Evolutionary conservation across 2,329 filamentous ascomycete genomes (phyloP), one percentile per base, ranked within the genome.

Genomic region (Mycosphaerella sp.): DNA sequence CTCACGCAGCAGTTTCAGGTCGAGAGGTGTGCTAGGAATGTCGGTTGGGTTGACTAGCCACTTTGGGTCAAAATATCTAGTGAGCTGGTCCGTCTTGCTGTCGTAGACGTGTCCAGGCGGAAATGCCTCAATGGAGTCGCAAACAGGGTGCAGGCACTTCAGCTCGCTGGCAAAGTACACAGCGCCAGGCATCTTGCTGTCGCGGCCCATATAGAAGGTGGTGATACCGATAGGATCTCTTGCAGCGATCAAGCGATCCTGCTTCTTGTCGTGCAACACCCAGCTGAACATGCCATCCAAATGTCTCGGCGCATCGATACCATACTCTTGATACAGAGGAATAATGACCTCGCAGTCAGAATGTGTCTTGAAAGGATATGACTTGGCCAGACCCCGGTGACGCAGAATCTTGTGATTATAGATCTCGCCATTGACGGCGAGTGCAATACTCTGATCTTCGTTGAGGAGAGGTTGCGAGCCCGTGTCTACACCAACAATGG

Each of bases 261-360:
- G 83, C 62, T 82, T 85, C 80, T 95, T 95, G 77, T 98, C 93
- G 74, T 95, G 95, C 47, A 98, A 81, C 50, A 98, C 90, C 75
- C 94, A 98, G 13, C 91, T 96, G 80, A 98, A 98, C 93, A 98
- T 98, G 76, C 93, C 93, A 70, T 98, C 93, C 62, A 98, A 83
- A 72, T 89, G 79, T 73, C 91, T 93, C 56, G 93, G 90, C 52
- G 91, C 89, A 66, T 97, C 89, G 62, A 94, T 79, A 66, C 84
- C 93, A 79, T 94, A 81, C 73, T 97, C 84, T 75, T 89, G 80
- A 70, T 98, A 98, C 79, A 98, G 73, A 61, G 94, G 93, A 68
- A 98, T 95, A 72, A 98, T 95, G 68, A 98, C 91, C 74, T 98
- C 93, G 74, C 93, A 98, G 69, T 98, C 93, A 34, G 91, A 97